Evolutionary conservation across 306 rosid species (phyloP).

Genomic region (Sicyos baderoa): DNA sequence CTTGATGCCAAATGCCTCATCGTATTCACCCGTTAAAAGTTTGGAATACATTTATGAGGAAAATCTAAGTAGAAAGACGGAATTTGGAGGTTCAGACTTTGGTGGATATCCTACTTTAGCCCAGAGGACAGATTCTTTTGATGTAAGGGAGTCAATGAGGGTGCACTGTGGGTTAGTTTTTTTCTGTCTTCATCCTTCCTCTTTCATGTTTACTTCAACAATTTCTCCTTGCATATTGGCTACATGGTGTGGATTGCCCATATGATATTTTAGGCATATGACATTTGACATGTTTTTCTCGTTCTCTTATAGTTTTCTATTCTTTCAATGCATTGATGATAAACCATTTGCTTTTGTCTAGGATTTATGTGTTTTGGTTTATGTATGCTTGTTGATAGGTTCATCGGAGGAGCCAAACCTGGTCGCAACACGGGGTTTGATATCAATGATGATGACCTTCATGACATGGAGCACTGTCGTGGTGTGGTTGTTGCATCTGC

Average conservation of each 20-base stretch:
- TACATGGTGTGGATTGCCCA: background rate
- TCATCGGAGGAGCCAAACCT: conserved; percentile 62
- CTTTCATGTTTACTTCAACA: background rate
- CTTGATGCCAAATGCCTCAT: conserved; percentile 63
- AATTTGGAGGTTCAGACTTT: conserved; percentile 89
- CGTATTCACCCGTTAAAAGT: conserved; percentile 64
- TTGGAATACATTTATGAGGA: conserved; percentile 59
- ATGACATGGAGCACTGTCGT: conserved; percentile 66
- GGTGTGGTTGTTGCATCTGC: conserved; percentile 96
- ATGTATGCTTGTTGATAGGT: conserved; percentile 38
- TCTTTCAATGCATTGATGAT: background rate
- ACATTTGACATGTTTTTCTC: background rate
- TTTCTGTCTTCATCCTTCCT: background rate
- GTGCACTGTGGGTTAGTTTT: conserved; percentile 82
- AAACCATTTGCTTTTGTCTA: conserved; percentile 19
- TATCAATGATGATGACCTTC: conserved; percentile 62
- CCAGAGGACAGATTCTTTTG: conserved; percentile 63
- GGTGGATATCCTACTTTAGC: conserved; percentile 89
- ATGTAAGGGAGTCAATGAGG: conserved; percentile 64
- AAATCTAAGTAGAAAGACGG: conserved; percentile 50
- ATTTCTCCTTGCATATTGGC: background rate
- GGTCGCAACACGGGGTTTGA: conserved; percentile 84
- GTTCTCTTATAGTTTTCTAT: background rate
- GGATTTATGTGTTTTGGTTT: conserved; percentile 24
- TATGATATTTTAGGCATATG: background rate